Conservation (phyloP, 352 stramenopile species). For the Phytophthora niederhauseri region DNA sequence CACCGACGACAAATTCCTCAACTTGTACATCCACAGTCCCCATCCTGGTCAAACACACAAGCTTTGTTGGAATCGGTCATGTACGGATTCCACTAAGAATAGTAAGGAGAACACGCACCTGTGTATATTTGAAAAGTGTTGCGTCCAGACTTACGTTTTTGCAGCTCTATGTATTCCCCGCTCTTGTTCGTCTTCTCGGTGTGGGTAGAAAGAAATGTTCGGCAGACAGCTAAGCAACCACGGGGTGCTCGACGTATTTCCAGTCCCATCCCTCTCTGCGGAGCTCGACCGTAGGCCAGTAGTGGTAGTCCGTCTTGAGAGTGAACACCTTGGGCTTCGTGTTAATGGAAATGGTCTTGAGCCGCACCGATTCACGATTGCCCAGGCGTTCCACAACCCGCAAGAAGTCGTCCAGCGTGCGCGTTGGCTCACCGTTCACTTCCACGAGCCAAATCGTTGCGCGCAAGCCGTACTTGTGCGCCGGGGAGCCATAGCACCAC, state of each 20-base stretch:
- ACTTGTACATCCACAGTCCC: slow-evolving; percentile 21
- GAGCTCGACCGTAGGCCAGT: slow-evolving; percentile 91
- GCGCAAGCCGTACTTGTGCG: slow-evolving; percentile 91
- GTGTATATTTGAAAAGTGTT: slow-evolving; percentile 14
- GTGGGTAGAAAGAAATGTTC: background rate
- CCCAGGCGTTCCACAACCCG: slow-evolving; percentile 77
- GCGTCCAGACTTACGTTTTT: background rate
- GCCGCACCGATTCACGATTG: slow-evolving; percentile 83
- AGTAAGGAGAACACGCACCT: slow-evolving; percentile 6
- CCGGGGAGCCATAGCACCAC: slow-evolving; percentile 92
- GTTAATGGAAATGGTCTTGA: slow-evolving; percentile 93
- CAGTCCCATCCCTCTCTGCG: slow-evolving; percentile 67
- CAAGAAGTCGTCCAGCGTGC: slow-evolving; percentile 87
- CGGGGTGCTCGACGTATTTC: slow-evolving; percentile 59
- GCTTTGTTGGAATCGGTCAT: background rate
- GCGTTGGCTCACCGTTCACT: slow-evolving; percentile 87
- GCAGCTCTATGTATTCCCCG: slow-evolving; percentile 21
- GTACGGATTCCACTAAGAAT: slow-evolving; percentile 19
- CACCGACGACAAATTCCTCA: slow-evolving; percentile 2
- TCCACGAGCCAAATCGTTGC: slow-evolving; percentile 93
- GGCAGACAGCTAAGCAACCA: slow-evolving; percentile 9
- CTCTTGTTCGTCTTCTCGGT: slow-evolving; percentile 1
- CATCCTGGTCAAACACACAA: slow-evolving; percentile 10
- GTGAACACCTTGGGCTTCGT: slow-evolving; percentile 91
- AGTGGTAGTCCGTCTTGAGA: slow-evolving; percentile 93